Evolutionary conservation across 208 protist species (phyloP).

Genomic region (Jaenimonas drosophilae): DNA sequence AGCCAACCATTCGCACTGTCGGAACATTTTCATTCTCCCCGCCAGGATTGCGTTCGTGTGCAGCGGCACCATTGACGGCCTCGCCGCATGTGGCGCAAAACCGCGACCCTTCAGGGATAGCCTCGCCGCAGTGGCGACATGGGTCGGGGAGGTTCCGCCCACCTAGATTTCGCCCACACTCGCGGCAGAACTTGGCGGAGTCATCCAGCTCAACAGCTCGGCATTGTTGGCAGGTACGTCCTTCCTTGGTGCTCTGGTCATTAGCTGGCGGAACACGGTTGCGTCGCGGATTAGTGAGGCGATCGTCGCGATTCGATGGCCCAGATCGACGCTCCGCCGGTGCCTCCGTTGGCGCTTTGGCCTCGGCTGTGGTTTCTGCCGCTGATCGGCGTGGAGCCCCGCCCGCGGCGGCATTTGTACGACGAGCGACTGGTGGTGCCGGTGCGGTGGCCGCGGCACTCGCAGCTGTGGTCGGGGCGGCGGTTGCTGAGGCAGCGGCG

Average conservation of each 20-base stretch:
- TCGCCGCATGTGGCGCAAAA: conserved; percentile 79
- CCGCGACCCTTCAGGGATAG: conserved; percentile 52
- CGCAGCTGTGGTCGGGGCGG: background rate
- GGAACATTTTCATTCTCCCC: conserved; percentile 34
- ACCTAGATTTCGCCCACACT: conserved; percentile 52
- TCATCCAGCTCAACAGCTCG: conserved; percentile 62
- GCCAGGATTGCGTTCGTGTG: conserved; percentile 23
- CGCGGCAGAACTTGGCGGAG: conserved; percentile 71
- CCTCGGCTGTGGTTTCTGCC: too few species aligned
- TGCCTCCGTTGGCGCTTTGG: background rate
- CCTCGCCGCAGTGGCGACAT: conserved; percentile 57
- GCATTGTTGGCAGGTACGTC: conserved; percentile 49
- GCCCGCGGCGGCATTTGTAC: too few species aligned
- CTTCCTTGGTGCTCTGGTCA: conserved; percentile 14
- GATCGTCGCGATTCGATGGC: conserved; percentile 3
- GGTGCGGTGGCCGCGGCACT: background rate
- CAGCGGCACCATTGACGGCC: conserved; percentile 37
- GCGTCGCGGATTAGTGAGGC: conserved; percentile 19
- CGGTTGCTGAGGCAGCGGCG: conserved; percentile 1
- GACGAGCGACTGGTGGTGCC: conserved; percentile 1
- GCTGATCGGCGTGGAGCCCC: too few species aligned
- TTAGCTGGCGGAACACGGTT: conserved; percentile 43
- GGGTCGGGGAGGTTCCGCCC: conserved; percentile 23
- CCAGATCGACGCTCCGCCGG: background rate
- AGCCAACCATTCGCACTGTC: conserved; percentile 31